Percentiles rank a stretch among this genome's conserved stretches.
Conservation (phyloP, 192 early-diverging fungal genomes). For the Cetraspora pellucida region DNA sequence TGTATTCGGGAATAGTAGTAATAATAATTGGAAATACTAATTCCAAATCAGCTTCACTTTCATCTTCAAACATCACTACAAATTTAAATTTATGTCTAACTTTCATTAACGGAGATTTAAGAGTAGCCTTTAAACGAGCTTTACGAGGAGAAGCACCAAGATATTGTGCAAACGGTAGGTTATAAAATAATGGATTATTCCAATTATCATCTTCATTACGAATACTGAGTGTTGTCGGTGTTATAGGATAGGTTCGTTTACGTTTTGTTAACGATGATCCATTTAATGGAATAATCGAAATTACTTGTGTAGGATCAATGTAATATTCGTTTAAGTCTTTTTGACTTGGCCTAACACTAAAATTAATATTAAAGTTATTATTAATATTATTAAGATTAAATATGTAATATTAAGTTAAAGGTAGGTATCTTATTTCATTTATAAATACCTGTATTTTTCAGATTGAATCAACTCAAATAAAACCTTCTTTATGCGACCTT, state of each 20-base stretch:
- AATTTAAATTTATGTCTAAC: slow-evolving; percentile 31
- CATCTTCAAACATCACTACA: slow-evolving; percentile 14
- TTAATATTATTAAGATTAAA: no score
- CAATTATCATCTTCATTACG: slow-evolving; percentile 21
- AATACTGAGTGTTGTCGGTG: slow-evolving; percentile 17
- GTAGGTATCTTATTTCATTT: neutral
- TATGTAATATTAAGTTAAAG: neutral
- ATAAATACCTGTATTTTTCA: slow-evolving; percentile 29
- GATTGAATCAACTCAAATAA: slow-evolving; percentile 28
- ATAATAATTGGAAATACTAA: slow-evolving; percentile 22
- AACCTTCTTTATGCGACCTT: slow-evolving; percentile 14
- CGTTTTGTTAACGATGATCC: slow-evolving; percentile 1
- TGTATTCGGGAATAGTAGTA: slow-evolving; percentile 16
- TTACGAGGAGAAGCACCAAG: neutral
- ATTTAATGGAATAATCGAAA: slow-evolving; percentile 30
- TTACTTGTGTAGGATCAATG: slow-evolving; percentile 20
- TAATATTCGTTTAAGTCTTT: slow-evolving; percentile 28
- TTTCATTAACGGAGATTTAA: slow-evolving; percentile 31
- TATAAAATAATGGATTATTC: slow-evolving; percentile 32
- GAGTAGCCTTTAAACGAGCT: slow-evolving; percentile 9
- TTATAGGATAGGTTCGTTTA: slow-evolving; percentile 29
- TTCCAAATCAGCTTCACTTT: slow-evolving; percentile 4
- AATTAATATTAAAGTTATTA: neutral
- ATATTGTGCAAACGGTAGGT: slow-evolving; percentile 21
- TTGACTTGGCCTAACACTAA: slow-evolving; percentile 16